phyloP scores from a whole-genome alignment of 2,329 filamentous ascomycete species.

The Monilinia vaccinii-corymbosi region DNA sequence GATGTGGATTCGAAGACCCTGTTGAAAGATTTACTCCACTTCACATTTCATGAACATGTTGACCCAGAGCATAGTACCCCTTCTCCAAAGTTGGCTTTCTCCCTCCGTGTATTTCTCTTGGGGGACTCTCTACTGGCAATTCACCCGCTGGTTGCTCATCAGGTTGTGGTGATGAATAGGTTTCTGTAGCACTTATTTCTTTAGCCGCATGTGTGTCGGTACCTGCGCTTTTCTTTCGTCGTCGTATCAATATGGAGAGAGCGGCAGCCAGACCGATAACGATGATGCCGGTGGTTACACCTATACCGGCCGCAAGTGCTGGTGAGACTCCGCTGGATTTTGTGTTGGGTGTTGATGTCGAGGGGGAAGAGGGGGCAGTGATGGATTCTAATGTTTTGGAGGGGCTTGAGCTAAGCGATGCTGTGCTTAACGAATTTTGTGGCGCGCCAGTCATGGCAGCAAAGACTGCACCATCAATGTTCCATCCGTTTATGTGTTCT shows the following conservation, averaged over 20 bases:
- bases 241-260: background rate
- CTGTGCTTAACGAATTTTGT: background rate
- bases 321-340: background rate
- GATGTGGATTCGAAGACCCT: too few species aligned
- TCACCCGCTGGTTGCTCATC: background rate
- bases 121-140: background rate
- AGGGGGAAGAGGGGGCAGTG: background rate
- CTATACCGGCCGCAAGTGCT: background rate
- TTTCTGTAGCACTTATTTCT: background rate
- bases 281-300: background rate
- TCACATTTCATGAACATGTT: background rate
- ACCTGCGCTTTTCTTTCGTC: background rate
- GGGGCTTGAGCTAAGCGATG: background rate
- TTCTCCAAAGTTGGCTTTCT: background rate
- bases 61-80: background rate
- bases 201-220: too few species aligned
- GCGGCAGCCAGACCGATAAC: background rate
- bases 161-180: background rate
- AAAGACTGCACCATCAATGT: slow-evolving; percentile 3
- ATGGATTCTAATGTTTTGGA: background rate
- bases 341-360: background rate
- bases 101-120: background rate
- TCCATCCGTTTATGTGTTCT: slow-evolving; percentile 6
- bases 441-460: background rate
- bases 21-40: background rate